Percentiles rank a stretch among this genome's conserved stretches.
Conservation (phyloP, 305 asterid genomes). For the Plantago rigida region DNA sequence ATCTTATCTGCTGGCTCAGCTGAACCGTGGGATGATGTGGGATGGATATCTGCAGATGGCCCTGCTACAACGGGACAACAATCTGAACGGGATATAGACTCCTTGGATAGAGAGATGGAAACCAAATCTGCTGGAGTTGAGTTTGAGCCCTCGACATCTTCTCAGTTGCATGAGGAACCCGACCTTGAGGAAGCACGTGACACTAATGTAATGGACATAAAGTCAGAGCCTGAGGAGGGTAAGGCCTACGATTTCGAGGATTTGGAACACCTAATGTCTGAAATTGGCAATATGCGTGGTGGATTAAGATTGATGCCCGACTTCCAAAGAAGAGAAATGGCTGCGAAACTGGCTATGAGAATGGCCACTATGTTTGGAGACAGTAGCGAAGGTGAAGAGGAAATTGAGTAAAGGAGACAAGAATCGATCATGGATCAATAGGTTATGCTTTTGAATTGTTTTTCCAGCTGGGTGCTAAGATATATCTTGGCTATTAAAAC, state of each 20-base stretch:
- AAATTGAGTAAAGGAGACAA: constrained; percentile 29
- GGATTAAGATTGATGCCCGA: constrained; percentile 87
- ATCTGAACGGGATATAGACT: constrained; percentile 24
- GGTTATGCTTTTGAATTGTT: background rate
- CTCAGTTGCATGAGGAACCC: constrained; percentile 31
- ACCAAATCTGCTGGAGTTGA: constrained; percentile 30
- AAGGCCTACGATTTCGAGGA: constrained; percentile 58
- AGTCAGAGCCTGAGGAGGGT: constrained; percentile 40
- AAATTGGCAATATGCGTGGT: constrained; percentile 70
- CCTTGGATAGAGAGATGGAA: constrained; percentile 23
- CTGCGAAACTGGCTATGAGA: constrained; percentile 87
- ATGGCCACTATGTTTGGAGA: constrained; percentile 93
- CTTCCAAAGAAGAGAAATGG: constrained; percentile 94
- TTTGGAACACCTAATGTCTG: constrained; percentile 78
- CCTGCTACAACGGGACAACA: constrained; percentile 23
- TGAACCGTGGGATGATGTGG: constrained; percentile 61
- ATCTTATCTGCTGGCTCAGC: constrained; percentile 68
- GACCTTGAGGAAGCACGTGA: constrained; percentile 31
- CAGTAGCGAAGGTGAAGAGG: constrained; percentile 64
- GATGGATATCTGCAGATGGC: constrained; percentile 42
- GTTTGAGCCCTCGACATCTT: constrained; percentile 41
- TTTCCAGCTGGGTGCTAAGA: too few species aligned
- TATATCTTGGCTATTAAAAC: too few species aligned
- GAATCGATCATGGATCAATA: background rate
- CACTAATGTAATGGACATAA: constrained; percentile 28